Percentiles rank a stretch among this genome's conserved stretches.
Conservation (phyloP, 2,329 filamentous ascomycete genomes). For the Ophiognomonia clavigignenti-juglandacearum region DNA sequence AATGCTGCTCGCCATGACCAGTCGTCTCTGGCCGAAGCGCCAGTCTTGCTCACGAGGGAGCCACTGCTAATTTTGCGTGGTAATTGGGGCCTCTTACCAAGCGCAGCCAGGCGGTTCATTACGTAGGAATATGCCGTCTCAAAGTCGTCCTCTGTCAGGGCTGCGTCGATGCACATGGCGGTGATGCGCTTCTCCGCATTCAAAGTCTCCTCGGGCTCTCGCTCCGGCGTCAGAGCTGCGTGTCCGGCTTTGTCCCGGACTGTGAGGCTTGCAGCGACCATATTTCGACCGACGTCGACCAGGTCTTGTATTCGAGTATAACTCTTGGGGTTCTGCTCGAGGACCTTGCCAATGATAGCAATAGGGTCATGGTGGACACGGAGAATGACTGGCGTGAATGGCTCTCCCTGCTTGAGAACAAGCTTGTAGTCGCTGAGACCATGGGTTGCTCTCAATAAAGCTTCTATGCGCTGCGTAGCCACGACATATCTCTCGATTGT, state of each 20-base stretch:
- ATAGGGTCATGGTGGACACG: constrained; percentile 74
- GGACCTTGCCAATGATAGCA: constrained; percentile 64
- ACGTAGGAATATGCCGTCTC: constrained; percentile 85
- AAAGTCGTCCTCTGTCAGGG: constrained; percentile 68
- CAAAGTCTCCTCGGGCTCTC: constrained; percentile 26
- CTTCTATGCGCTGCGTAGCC: constrained; percentile 50
- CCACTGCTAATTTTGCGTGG: constrained; percentile 22
- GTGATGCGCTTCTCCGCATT: constrained; percentile 62
- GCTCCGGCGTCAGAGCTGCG: constrained; percentile 20
- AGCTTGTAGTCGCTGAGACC: constrained; percentile 71
- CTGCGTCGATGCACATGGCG: constrained; percentile 76
- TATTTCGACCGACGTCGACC: constrained; percentile 61
- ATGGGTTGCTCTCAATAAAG: constrained; percentile 69
- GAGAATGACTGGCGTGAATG: constrained; percentile 72
- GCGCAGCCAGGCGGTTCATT: constrained; percentile 58
- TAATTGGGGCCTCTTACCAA: constrained; percentile 17
- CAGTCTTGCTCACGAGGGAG: constrained; percentile 7
- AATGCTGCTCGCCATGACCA: constrained; percentile 77
- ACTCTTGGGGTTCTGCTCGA: constrained; percentile 69
- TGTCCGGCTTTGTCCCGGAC: constrained; percentile 24
- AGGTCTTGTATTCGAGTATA: constrained; percentile 74
- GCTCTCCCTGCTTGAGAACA: constrained; percentile 73
- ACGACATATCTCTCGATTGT: constrained; percentile 49
- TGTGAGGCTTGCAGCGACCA: constrained; percentile 57
- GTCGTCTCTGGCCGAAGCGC: constrained; percentile 42